phyloP scores from a whole-genome alignment of 805 yeast species.

The Candida takata region DNA sequence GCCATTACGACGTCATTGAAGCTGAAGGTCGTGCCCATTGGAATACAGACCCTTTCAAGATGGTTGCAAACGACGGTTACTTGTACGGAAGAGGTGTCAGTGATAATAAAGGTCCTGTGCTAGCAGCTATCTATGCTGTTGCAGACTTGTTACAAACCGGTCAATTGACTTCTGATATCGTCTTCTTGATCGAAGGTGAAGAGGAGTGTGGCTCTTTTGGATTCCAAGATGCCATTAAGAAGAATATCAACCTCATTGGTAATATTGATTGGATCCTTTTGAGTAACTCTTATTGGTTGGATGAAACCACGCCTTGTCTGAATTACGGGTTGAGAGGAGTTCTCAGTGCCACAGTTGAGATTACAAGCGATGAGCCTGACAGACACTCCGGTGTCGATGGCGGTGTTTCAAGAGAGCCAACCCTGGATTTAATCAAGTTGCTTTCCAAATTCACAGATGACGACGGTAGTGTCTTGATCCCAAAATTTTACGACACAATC shows the following conservation, averaged over 20 bases:
- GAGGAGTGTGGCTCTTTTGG: constrained; percentile 93
- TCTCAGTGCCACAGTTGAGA: constrained; percentile 65
- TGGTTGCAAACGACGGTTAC: constrained; percentile 78
- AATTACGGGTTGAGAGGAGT: constrained; percentile 95
- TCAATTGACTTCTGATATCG: constrained; percentile 60
- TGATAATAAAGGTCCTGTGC: constrained; percentile 90
- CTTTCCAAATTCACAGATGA: constrained; percentile 56
- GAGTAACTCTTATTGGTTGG: constrained; percentile 92
- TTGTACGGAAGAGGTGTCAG: constrained; percentile 88
- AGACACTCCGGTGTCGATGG: constrained; percentile 97
- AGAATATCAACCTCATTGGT: constrained; percentile 50
- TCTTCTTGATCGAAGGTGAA: constrained; percentile 87
- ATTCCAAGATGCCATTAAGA: constrained; percentile 57
- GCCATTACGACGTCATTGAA: constrained; percentile 92
- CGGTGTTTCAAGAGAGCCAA: constrained; percentile 83
- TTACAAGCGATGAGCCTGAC: constrained; percentile 73
- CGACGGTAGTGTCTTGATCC: constrained; percentile 51
- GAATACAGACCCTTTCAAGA: constrained; percentile 70
- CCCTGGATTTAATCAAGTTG: constrained; percentile 73
- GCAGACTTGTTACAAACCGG: constrained; percentile 54
- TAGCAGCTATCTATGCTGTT: constrained; percentile 83
- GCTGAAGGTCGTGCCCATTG: constrained; percentile 59
- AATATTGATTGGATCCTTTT: constrained; percentile 81
- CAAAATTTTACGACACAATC: constrained; percentile 67
- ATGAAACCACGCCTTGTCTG: constrained; percentile 80